These are phyloP conservation scores for Puccinia triticina DNA, from an alignment of 1,284 basidiomycete species.

Conservation along the genomic window DNA sequence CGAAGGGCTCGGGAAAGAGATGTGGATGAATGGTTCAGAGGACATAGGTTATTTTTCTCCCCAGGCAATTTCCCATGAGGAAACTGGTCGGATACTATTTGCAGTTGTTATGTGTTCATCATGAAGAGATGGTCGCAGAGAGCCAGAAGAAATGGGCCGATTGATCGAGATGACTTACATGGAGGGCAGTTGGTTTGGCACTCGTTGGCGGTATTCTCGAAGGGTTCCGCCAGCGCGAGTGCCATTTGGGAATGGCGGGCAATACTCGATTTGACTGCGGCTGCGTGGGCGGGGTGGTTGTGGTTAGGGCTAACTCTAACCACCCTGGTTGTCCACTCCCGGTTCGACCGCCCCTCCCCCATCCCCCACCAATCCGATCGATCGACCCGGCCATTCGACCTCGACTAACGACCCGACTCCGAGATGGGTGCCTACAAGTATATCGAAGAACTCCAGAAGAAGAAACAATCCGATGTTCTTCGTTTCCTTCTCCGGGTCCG, in stretches of 20 bases:
- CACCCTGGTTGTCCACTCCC: not conserved
- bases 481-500: slow-evolving; percentile 97
- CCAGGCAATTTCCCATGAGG: not conserved
- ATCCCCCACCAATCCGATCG: not conserved
- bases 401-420: slow-evolving; percentile 25
- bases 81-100: slow-evolving; percentile 1
- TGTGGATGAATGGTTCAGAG: slow-evolving; percentile 3
- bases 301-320: slow-evolving; percentile 10
- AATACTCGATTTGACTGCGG: not conserved
- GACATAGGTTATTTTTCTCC: slow-evolving; percentile 26
- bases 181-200: no score
- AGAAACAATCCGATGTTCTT: slow-evolving; percentile 69
- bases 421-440: slow-evolving; percentile 81
- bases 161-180: no score
- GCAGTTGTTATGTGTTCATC: slow-evolving; percentile 13
- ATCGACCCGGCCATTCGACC: not conserved
- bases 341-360: not conserved
- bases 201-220: no score
- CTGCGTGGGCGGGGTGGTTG: not conserved
- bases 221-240: no score
- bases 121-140: slow-evolving; percentile 1
- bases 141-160: not conserved
- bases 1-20: not conserved
- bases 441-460: slow-evolving; percentile 78
- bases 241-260: no score